A percentile compares a stretch with the other conserved stretches of the same genome.
These are phyloP conservation scores for Pyrenochaeta sp. DNA, from an alignment of 2,329 filamentous ascomycete genomes.

Conservation along the genomic window DNA sequence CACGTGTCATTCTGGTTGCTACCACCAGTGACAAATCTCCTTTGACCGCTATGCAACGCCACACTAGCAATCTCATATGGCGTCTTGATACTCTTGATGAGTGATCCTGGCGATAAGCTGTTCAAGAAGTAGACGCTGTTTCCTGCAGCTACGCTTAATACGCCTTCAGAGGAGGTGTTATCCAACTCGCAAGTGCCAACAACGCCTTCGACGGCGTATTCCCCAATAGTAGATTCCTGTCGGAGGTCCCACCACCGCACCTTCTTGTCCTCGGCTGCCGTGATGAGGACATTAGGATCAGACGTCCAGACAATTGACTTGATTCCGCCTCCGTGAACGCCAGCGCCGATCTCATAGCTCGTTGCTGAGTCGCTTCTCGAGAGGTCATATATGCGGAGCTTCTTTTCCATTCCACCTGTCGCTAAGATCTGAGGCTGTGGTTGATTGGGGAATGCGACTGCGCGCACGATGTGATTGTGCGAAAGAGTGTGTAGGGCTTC, in stretches of 20 bases:
- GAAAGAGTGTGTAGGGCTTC: slow-evolving; percentile 86
- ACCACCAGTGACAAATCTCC: slow-evolving; percentile 88
- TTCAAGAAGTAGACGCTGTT: slow-evolving; percentile 94
- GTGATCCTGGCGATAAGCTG: slow-evolving; percentile 69
- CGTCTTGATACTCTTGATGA: slow-evolving; percentile 81
- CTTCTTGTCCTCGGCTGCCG: slow-evolving; percentile 87
- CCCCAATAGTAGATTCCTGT: slow-evolving; percentile 74
- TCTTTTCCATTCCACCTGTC: slow-evolving; percentile 96
- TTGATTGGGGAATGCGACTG: slow-evolving; percentile 82
- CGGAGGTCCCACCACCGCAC: slow-evolving; percentile 95
- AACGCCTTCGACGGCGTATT: slow-evolving; percentile 79
- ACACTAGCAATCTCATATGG: slow-evolving; percentile 90
- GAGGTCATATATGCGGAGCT: slow-evolving; percentile 91
- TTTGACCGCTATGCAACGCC: slow-evolving; percentile 79
- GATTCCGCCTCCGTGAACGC: slow-evolving; percentile 85
- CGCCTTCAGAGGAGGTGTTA: slow-evolving; percentile 69
- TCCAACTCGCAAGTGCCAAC: slow-evolving; percentile 90
- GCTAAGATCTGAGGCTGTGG: slow-evolving; percentile 81
- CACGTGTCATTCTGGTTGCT: slow-evolving; percentile 81
- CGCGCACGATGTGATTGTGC: slow-evolving; percentile 94
- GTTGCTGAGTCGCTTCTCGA: slow-evolving; percentile 62
- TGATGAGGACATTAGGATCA: slow-evolving; percentile 87
- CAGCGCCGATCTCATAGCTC: slow-evolving; percentile 86
- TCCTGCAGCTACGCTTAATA: slow-evolving; percentile 90
- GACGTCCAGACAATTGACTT: slow-evolving; percentile 96